Percentiles rank a stretch among this genome's conserved stretches.
phyloP scores from a whole-genome alignment of 1,139 yeast species.

The Geotrichum phurueaensis region DNA sequence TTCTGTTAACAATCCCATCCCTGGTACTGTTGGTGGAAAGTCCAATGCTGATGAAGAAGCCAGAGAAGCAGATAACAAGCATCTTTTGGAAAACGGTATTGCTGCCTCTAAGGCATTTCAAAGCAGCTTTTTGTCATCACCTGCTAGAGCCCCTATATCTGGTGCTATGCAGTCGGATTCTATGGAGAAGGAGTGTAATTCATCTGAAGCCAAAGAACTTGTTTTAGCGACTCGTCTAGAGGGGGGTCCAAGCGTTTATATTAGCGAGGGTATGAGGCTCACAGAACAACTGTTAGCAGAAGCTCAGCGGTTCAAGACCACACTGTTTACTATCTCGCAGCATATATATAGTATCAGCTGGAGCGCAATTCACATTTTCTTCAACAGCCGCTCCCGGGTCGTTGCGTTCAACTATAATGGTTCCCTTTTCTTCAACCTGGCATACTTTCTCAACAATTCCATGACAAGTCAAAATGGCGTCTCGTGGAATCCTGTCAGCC shows the following conservation, averaged over 20 bases:
- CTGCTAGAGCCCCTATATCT: conserved; percentile 6
- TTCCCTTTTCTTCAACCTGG: conserved; percentile 36
- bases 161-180: neutral
- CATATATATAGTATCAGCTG: conserved; percentile 19
- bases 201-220: conserved; percentile 3
- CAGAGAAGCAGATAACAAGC: conserved; percentile 1
- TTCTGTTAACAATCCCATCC: neutral
- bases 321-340: conserved; percentile 16
- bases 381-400: conserved; percentile 25
- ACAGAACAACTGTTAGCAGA: conserved; percentile 5
- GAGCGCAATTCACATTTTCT: conserved; percentile 30
- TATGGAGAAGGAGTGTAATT: conserved; percentile 9
- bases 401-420: conserved; percentile 40
- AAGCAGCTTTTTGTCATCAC: conserved; percentile 1
- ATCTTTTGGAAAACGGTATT: conserved; percentile 15
- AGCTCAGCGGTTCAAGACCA: conserved; percentile 16
- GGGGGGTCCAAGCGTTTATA: conserved; percentile 10
- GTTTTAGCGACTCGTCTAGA: conserved; percentile 3
- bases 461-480: conserved; percentile 18
- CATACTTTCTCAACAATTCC: conserved; percentile 26
- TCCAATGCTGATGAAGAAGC: neutral
- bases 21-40: neutral
- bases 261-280: conserved; percentile 1
- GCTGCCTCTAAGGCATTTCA: conserved; percentile 14
- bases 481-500: conserved; percentile 21